Conservation (phyloP, 352 stramenopile genomes). For the Pythium brachiatum region DNA sequence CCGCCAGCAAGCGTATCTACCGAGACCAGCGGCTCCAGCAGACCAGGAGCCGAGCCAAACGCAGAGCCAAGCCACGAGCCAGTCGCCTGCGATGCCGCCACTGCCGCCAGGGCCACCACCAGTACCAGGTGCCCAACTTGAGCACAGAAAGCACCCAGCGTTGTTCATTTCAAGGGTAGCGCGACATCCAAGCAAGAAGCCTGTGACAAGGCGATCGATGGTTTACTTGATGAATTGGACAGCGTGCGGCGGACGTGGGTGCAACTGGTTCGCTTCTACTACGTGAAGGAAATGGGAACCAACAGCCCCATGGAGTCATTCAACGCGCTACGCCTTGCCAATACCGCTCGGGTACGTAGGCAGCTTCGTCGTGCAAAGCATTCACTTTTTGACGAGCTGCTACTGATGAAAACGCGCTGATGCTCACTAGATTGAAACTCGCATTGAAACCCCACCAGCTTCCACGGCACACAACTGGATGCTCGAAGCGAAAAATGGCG, state of each 20-base stretch:
- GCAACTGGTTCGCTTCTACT: conserved; percentile 72
- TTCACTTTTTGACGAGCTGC: background rate
- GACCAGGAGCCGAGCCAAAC: background rate
- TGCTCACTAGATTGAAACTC: conserved; percentile 14
- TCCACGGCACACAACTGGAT: conserved; percentile 2
- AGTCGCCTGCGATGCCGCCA: conserved; percentile 3
- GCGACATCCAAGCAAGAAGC: conserved; percentile 55
- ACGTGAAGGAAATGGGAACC: conserved; percentile 53
- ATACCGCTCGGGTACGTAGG: conserved; percentile 62
- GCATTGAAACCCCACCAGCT: conserved; percentile 1
- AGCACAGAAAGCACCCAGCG: too few relatives aligned
- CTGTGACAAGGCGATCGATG: conserved; percentile 60
- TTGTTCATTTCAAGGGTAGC: conserved; percentile 47
- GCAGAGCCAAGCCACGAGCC: background rate
- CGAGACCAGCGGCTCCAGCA: conserved; percentile 2
- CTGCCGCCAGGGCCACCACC: conserved; percentile 19
- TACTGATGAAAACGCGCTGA: background rate
- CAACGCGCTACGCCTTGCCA: conserved; percentile 54
- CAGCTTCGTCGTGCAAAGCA: too few relatives aligned
- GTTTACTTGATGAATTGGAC: conserved; percentile 52
- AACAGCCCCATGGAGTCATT: conserved; percentile 57
- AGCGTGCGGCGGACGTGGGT: conserved; percentile 51
- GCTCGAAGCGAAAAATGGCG: conserved; percentile 17
- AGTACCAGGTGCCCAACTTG: too few relatives aligned
- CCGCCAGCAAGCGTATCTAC: conserved; percentile 20